Conservation (phyloP, 306 rosid species). For the Bauhinia variegata region DNA sequence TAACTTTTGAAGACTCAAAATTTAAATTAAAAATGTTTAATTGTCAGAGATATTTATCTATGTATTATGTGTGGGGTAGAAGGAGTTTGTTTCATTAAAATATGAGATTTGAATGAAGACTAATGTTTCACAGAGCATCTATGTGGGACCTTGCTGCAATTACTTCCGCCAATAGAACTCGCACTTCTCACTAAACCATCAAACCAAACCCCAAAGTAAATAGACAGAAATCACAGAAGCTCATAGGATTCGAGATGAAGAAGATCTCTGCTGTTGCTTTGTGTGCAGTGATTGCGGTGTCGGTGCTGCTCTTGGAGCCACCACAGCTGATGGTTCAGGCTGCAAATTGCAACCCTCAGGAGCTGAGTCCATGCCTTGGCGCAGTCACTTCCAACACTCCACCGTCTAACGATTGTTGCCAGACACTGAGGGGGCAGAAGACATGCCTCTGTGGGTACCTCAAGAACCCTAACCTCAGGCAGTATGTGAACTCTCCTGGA, state of each 20-base stretch:
- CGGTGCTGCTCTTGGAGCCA: constrained; percentile 21
- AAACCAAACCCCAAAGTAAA: no score
- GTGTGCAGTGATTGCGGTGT: constrained; percentile 24
- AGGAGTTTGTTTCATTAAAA: no score
- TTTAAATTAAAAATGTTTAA: no score
- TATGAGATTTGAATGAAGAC: no score
- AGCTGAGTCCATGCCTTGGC: constrained; percentile 46
- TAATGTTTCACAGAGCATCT: no score
- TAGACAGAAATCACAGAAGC: no score
- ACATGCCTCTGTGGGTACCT: constrained; percentile 68
- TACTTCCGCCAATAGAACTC: no score
- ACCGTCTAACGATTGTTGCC: constrained; percentile 55
- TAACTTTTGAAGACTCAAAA: no score
- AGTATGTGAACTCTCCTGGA: constrained; percentile 49
- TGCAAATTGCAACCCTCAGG: constrained; percentile 43
- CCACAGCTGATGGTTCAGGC: constrained; percentile 24
- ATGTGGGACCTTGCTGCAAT: no score
- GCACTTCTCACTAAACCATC: no score
- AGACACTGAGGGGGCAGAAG: constrained; percentile 52
- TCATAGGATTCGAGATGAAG: constrained; percentile 18
- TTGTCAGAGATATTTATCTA: no score
- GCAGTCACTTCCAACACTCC: constrained; percentile 34
- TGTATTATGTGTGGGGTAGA: no score
- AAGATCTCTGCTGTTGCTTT: constrained; percentile 11
- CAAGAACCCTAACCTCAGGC: constrained; percentile 48